A percentile compares a stretch with the other conserved stretches of the same genome.
phyloP scores from a whole-genome alignment of 2,329 filamentous ascomycete species.

The Phyllosticta citriasiana region DNA sequence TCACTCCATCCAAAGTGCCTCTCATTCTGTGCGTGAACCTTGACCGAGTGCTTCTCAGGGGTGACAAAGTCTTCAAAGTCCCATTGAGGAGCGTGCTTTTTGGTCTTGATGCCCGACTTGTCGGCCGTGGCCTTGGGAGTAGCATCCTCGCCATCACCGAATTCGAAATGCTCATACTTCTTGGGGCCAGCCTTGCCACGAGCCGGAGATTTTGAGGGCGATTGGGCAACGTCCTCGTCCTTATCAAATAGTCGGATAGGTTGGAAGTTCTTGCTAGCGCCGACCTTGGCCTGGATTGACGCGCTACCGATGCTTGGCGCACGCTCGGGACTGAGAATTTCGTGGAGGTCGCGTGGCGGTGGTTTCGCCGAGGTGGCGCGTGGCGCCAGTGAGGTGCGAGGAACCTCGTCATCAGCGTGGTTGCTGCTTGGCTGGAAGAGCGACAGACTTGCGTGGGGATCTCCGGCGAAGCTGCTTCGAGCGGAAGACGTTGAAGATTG shows the following conservation, averaged over 20 bases:
- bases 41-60: conserved; percentile 62
- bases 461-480: conserved; percentile 24
- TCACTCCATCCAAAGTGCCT: conserved; percentile 70
- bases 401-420: conserved; percentile 46
- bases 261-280: conserved; percentile 40
- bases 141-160: conserved; percentile 52
- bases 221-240: conserved; percentile 35
- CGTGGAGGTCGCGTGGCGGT: conserved; percentile 54
- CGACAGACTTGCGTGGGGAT: conserved; percentile 56
- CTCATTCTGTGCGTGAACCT: conserved; percentile 56
- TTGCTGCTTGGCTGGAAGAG: conserved; percentile 57
- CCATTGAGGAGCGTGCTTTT: conserved; percentile 67
- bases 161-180: conserved; percentile 80
- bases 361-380: conserved; percentile 56
- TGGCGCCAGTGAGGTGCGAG: not conserved
- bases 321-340: conserved; percentile 55
- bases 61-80: conserved; percentile 81
- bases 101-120: conserved; percentile 14
- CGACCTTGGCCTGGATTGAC: conserved; percentile 35
- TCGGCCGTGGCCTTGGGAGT: conserved; percentile 18
- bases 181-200: conserved; percentile 57
- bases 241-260: conserved; percentile 49
- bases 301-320: conserved; percentile 17
- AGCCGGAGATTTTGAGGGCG: conserved; percentile 26
- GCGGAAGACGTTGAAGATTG: conserved; percentile 39